These are phyloP conservation scores for Pseudogymnoascus verrucosus DNA, from an alignment of 2,329 filamentous ascomycete species.

Conservation along the genomic window DNA sequence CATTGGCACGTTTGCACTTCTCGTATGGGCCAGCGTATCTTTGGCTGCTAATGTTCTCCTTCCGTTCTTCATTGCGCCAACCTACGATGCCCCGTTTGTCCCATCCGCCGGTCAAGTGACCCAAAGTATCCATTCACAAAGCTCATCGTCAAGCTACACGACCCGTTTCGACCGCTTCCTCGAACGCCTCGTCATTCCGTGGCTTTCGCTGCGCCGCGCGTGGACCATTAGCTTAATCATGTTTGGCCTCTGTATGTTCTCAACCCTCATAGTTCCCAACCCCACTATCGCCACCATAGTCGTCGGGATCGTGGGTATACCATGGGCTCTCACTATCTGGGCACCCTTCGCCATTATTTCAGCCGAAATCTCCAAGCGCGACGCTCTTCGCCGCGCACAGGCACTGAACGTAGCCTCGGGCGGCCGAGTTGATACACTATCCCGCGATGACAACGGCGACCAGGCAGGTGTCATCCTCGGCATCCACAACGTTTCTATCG, in stretches of 20 bases:
- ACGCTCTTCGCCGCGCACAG: slow-evolving; percentile 51
- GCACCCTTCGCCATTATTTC: slow-evolving; percentile 93
- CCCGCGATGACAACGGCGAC: slow-evolving; percentile 13
- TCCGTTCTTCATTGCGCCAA: slow-evolving; percentile 77
- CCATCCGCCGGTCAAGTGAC: slow-evolving; percentile 25
- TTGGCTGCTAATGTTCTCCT: slow-evolving; percentile 74
- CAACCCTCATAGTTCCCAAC: slow-evolving; percentile 68
- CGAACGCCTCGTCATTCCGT: slow-evolving; percentile 63
- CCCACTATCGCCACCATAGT: slow-evolving; percentile 66
- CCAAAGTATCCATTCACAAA: slow-evolving; percentile 23
- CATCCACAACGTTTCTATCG: slow-evolving; percentile 92
- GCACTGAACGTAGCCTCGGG: slow-evolving; percentile 30
- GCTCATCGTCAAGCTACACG: slow-evolving; percentile 21
- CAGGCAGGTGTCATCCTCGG: slow-evolving; percentile 67
- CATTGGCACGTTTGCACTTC: slow-evolving; percentile 78
- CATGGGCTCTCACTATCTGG: slow-evolving; percentile 90
- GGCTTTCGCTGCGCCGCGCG: slow-evolving; percentile 76
- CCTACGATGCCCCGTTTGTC: slow-evolving; percentile 46
- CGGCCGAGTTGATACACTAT: slow-evolving; percentile 23
- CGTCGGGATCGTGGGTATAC: slow-evolving; percentile 75
- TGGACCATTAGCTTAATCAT: slow-evolving; percentile 84
- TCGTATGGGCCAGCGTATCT: slow-evolving; percentile 82
- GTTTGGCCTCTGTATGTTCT: slow-evolving; percentile 73
- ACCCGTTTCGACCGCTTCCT: slow-evolving; percentile 34
- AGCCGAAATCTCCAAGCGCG: slow-evolving; percentile 78